Conservation (phyloP, 176 grass and related monocot genomes). For the Musa acuminata region DNA sequence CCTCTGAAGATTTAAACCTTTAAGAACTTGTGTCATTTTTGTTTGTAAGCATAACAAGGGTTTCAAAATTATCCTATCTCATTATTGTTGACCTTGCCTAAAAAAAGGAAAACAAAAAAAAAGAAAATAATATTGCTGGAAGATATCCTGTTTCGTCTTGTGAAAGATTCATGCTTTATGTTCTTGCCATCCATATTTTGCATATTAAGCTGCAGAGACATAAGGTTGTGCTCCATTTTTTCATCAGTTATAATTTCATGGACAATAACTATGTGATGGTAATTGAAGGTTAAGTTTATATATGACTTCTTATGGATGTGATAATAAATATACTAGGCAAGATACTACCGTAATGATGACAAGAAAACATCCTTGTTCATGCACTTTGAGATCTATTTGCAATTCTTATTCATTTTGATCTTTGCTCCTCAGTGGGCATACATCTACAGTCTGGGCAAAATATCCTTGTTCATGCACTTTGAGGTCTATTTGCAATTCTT, state of each 20-base stretch:
- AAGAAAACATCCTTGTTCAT: neutral
- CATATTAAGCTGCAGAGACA: neutral
- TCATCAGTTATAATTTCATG: neutral
- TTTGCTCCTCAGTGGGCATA: conserved; percentile 56
- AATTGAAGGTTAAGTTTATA: neutral
- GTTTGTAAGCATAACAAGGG: neutral
- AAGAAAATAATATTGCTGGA: neutral
- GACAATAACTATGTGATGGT: neutral
- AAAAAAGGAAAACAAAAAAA: neutral
- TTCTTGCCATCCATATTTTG: neutral
- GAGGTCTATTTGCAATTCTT: neutral
- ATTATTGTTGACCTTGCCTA: neutral
- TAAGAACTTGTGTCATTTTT: neutral
- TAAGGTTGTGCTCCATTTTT: neutral
- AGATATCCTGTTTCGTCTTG: too few relatives aligned
- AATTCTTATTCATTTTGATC: conserved; percentile 18
- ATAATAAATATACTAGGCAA: neutral
- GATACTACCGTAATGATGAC: neutral
- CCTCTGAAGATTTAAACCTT: neutral
- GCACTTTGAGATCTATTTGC: neutral
- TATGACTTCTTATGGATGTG: neutral
- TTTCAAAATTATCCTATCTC: neutral
- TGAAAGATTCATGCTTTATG: neutral
- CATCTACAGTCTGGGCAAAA: conserved; percentile 81
- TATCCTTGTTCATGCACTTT: neutral